Evolutionary conservation across 1,284 basidiomycete genomes (phyloP).

Genomic region (Irpex sp.): DNA sequence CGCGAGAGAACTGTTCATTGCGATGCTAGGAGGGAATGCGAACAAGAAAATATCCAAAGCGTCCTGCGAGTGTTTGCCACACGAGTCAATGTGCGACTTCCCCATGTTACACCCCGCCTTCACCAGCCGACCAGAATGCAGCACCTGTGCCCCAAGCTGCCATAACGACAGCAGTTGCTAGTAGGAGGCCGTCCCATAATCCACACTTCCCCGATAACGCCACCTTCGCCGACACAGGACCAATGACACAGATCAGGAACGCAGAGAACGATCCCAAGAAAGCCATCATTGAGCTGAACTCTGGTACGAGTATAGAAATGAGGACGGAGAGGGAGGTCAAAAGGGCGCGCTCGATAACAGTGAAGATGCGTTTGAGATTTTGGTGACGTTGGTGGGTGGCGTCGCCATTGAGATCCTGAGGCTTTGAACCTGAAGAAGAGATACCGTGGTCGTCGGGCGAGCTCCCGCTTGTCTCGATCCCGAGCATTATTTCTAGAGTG

Average conservation of each 20-base stretch:
- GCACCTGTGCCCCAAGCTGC: slow-evolving; percentile 77
- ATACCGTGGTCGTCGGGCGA: slow-evolving; percentile 36
- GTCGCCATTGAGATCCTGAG: slow-evolving; percentile 15
- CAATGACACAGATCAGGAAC: slow-evolving; percentile 80
- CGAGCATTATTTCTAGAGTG: slow-evolving; percentile 74
- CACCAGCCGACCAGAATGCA: slow-evolving; percentile 46
- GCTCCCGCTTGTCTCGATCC: slow-evolving; percentile 46
- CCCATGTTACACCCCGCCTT: slow-evolving; percentile 3
- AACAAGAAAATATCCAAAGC: too few relatives aligned
- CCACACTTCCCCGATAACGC: slow-evolving; percentile 49
- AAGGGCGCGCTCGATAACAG: slow-evolving; percentile 54
- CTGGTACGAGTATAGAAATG: slow-evolving; percentile 78
- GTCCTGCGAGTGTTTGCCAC: too few relatives aligned
- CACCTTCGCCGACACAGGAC: slow-evolving; percentile 67
- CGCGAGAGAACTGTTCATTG: background rate
- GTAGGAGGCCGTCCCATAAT: slow-evolving; percentile 49
- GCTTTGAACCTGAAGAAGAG: slow-evolving; percentile 13
- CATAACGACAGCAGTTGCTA: slow-evolving; percentile 61
- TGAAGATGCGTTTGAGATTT: slow-evolving; percentile 40
- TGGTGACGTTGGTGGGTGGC: background rate
- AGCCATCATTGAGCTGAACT: slow-evolving; percentile 88
- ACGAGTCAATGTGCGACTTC: background rate
- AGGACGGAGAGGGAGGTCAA: slow-evolving; percentile 60
- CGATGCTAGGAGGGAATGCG: too few relatives aligned
- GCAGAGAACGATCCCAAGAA: slow-evolving; percentile 87